A percentile compares a stretch with the other conserved stretches of the same genome.
These are phyloP conservation scores for Saccharomycopsis vini DNA, from an alignment of 805 yeast species.

Conservation along the genomic window DNA sequence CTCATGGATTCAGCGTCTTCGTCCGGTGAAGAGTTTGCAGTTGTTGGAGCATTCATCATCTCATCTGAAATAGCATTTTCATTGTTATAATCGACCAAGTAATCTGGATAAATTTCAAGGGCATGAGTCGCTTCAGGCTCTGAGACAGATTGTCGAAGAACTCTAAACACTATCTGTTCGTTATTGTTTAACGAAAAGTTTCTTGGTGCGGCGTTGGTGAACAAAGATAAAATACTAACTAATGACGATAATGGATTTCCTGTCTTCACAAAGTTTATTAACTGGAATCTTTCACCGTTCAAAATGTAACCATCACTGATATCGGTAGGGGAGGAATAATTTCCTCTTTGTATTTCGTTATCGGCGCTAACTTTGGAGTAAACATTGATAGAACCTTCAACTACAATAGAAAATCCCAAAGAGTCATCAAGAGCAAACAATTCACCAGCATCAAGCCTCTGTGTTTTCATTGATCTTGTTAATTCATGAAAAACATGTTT, in stretches of 20 bases:
- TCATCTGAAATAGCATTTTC: no score
- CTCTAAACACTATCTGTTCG: slow-evolving; percentile 3
- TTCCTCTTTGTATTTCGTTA: slow-evolving; percentile 10
- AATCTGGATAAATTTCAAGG: slow-evolving; percentile 9
- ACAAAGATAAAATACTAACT: slow-evolving; percentile 67
- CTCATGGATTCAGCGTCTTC: not conserved
- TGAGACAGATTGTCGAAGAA: not conserved
- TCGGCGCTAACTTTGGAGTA: slow-evolving; percentile 40
- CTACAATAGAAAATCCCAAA: slow-evolving; percentile 83
- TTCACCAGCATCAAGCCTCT: slow-evolving; percentile 70
- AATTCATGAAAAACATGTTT: slow-evolving; percentile 85
- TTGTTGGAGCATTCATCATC: no score
- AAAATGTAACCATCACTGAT: slow-evolving; percentile 35
- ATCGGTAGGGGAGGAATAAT: slow-evolving; percentile 2
- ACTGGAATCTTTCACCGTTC: slow-evolving; percentile 57
- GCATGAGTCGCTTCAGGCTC: slow-evolving; percentile 2
- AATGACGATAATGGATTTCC: slow-evolving; percentile 83
- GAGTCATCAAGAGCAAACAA: slow-evolving; percentile 62
- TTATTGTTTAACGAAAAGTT: not conserved
- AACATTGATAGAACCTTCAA: slow-evolving; percentile 82
- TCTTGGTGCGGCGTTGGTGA: slow-evolving; percentile 37
- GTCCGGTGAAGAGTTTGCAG: not conserved
- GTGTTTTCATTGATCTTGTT: slow-evolving; percentile 86
- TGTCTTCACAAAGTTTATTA: slow-evolving; percentile 69
- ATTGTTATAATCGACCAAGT: not conserved